Percentiles rank a stretch among this genome's conserved stretches.
These are phyloP conservation scores for Dimargaris xerosporica DNA, from an alignment of 192 early-diverging fungal genomes.

Conservation along the genomic window DNA sequence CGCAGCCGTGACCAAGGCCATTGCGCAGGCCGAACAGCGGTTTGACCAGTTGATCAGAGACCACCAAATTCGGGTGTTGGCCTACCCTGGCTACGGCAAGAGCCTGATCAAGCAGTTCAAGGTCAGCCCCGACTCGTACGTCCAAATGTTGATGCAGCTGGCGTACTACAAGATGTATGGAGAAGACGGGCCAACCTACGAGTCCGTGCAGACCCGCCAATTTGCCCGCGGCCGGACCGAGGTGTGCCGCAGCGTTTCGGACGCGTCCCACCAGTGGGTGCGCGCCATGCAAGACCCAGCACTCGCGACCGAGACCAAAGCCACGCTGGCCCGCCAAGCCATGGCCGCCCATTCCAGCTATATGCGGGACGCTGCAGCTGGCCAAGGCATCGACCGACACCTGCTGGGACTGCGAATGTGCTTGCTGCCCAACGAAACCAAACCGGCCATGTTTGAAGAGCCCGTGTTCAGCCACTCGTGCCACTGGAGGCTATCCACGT, in stretches of 20 bases:
- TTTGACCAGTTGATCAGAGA: conserved; percentile 65
- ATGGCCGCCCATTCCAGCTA: conserved; percentile 61
- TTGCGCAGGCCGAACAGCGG: conserved; percentile 51
- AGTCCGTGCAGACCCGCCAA: conserved; percentile 81
- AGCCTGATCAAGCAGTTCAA: conserved; percentile 76
- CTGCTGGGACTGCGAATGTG: conserved; percentile 72
- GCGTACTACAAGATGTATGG: conserved; percentile 89
- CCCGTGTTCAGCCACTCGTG: conserved; percentile 60
- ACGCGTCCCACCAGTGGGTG: conserved; percentile 68
- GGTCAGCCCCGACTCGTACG: conserved; percentile 63
- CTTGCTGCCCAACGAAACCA: conserved; percentile 52
- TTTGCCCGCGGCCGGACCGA: conserved; percentile 92
- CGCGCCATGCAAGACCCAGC: conserved; percentile 64
- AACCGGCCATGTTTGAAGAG: conserved; percentile 77
- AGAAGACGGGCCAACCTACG: conserved; percentile 68
- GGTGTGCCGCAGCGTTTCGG: conserved; percentile 66
- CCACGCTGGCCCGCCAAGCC: conserved; percentile 55
- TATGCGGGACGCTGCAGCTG: conserved; percentile 66
- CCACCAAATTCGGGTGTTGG: conserved; percentile 71
- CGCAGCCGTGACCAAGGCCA: conserved; percentile 34
- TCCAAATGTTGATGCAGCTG: conserved; percentile 90
- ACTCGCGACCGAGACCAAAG: conserved; percentile 34
- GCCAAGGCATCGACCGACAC: conserved; percentile 82
- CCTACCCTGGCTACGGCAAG: conserved; percentile 86
- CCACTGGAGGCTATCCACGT: conserved; percentile 88